phyloP scores from a whole-genome alignment of 805 yeast species.

The Naumovozyma baii region DNA sequence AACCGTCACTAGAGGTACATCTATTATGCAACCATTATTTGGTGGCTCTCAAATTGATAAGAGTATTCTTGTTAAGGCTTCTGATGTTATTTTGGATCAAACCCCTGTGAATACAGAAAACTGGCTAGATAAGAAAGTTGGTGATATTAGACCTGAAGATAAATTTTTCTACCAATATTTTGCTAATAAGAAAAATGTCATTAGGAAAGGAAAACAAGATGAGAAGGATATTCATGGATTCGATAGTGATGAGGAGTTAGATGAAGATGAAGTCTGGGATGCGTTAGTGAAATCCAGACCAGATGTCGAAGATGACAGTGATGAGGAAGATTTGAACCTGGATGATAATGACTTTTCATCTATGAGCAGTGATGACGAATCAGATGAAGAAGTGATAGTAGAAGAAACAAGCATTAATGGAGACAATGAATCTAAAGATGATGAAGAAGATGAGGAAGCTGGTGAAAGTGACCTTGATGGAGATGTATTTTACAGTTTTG shows the following conservation, averaged over 20 bases:
- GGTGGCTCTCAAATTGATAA: constrained; percentile 61
- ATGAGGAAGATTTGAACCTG: constrained; percentile 34
- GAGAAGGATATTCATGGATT: constrained; percentile 29
- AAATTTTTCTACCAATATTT: constrained; percentile 82
- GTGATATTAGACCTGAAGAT: constrained; percentile 76
- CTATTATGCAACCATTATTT: constrained; percentile 96
- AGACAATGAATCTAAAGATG: constrained; percentile 23
- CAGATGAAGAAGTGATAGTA: constrained; percentile 23
- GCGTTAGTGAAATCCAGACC: constrained; percentile 71
- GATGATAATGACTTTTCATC: constrained; percentile 34
- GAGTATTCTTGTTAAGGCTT: constrained; percentile 56
- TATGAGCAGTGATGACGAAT: constrained; percentile 20
- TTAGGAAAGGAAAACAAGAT: constrained; percentile 26
- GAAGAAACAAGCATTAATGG: constrained; percentile 16
- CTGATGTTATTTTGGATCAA: constrained; percentile 35
- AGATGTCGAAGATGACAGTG: constrained; percentile 49
- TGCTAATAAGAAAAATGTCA: constrained; percentile 42
- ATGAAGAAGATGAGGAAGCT: constrained; percentile 22
- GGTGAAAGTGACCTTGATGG: constrained; percentile 31
- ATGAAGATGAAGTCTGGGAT: constrained; percentile 71
- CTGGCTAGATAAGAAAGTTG: constrained; percentile 61
- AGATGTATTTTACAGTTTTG: constrained; percentile 28
- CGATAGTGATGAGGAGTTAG: constrained; percentile 38
- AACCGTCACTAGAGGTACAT: constrained; percentile 64
- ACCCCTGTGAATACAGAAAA: constrained; percentile 76